A percentile compares a stretch with the other conserved stretches of the same genome.
These are phyloP conservation scores for Phascolomyces articulosus DNA, from an alignment of 371 early-diverging fungal genomes.

Conservation along the genomic window DNA sequence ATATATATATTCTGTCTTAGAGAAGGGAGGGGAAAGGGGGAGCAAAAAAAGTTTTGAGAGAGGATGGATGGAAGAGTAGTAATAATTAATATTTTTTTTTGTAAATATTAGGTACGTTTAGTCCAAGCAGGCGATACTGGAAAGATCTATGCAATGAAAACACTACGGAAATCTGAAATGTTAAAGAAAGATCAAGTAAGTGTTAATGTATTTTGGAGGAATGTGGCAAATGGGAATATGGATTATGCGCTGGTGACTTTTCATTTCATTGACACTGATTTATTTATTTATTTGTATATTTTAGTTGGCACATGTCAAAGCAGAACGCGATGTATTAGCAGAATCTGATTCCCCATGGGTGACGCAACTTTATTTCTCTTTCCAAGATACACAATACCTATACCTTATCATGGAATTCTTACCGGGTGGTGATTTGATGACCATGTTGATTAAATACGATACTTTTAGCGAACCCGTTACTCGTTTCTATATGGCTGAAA, in stretches of 20 bases:
- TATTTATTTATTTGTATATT: neutral
- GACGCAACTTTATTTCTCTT: conserved; percentile 94
- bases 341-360: conserved; percentile 98
- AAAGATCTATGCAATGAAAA: conserved; percentile 98
- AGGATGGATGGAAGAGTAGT: neutral
- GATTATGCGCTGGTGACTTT: neutral
- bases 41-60: neutral
- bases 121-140: conserved; percentile 97
- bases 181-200: conserved; percentile 93
- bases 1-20: too few species aligned
- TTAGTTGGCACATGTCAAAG: conserved; percentile 93
- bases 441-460: conserved; percentile 96
- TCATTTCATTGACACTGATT: neutral
- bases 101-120: conserved; percentile 73
- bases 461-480: conserved; percentile 97
- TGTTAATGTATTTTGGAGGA: neutral
- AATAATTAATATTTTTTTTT: neutral
- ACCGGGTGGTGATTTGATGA: conserved; percentile 98
- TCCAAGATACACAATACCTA: conserved; percentile 93
- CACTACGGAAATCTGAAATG: conserved; percentile 95
- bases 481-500: conserved; percentile 97
- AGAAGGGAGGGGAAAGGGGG: neutral
- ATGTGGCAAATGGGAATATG: too few species aligned
- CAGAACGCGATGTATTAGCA: conserved; percentile 97
- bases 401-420: conserved; percentile 99